Conservation (phyloP, 2,329 filamentous ascomycete species). For the Colletotrichum navitas region DNA sequence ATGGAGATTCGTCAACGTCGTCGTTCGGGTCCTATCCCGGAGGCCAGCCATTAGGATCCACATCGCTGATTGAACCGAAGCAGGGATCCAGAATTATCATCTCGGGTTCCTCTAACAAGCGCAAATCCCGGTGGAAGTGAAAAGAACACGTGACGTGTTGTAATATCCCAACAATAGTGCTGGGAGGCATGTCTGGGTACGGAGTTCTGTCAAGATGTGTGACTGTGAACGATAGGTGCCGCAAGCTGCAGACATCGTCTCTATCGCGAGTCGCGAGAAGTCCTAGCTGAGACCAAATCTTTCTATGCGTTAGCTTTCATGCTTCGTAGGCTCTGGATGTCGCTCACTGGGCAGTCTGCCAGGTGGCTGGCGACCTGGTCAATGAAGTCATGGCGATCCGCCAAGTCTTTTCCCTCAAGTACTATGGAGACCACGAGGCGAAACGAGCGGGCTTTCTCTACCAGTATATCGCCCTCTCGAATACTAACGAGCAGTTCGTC, state of each 20-base stretch:
- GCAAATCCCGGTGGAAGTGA: constrained; percentile 23
- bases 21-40: constrained; percentile 8
- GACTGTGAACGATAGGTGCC: constrained; percentile 49
- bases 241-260: background rate
- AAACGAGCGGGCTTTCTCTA: constrained; percentile 17
- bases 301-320: background rate
- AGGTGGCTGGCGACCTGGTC: background rate
- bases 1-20: background rate
- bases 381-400: background rate
- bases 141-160: constrained; percentile 36
- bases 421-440: constrained; percentile 7
- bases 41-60: background rate
- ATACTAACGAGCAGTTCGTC: constrained; percentile 17
- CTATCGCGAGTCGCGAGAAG: constrained; percentile 9
- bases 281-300: constrained; percentile 40
- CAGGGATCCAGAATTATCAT: background rate
- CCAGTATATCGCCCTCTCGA: constrained; percentile 1
- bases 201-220: constrained; percentile 54
- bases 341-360: constrained; percentile 13
- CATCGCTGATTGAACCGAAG: background rate
- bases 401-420: constrained; percentile 1
- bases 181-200: constrained; percentile 47
- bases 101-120: background rate
- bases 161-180: constrained; percentile 47
- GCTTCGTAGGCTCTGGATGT: background rate